These are phyloP conservation scores for Dryadomyces quercivorus DNA, from an alignment of 2,329 filamentous ascomycete genomes.

Conservation along the genomic window DNA sequence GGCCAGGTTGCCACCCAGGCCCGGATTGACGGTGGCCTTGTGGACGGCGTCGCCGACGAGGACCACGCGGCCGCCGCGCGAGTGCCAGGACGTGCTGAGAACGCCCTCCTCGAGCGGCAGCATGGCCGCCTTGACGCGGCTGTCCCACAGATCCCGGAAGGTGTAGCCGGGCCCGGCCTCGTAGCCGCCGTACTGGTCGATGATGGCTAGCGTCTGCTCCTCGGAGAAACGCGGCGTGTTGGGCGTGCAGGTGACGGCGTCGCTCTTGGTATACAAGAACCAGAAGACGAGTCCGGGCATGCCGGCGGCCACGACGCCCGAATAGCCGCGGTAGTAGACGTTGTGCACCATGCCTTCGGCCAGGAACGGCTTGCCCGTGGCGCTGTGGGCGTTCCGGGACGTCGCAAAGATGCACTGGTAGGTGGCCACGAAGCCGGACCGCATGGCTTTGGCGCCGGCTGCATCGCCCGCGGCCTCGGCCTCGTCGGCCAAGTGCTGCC, in stretches of 20 bases:
- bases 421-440: not conserved
- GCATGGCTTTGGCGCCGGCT: not conserved
- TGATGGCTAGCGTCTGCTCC: not conserved
- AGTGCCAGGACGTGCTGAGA: not conserved
- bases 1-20: not conserved
- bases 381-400: not conserved
- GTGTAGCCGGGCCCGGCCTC: conserved; percentile 5
- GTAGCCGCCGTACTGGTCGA: not conserved
- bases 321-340: not conserved
- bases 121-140: not conserved
- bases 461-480: not conserved
- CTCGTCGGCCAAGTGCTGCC: conserved; percentile 7
- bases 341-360: not conserved
- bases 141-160: conserved; percentile 12
- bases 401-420: not conserved
- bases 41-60: not conserved
- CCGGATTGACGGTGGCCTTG: not conserved
- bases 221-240: not conserved
- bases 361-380: not conserved
- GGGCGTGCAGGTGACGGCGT: not conserved
- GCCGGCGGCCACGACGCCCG: not conserved
- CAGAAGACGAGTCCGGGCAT: not conserved
- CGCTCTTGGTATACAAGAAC: not conserved
- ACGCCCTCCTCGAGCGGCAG: not conserved
- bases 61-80: not conserved